phyloP scores from a whole-genome alignment of 2,329 filamentous ascomycete species.

The Cercospora canescens region DNA sequence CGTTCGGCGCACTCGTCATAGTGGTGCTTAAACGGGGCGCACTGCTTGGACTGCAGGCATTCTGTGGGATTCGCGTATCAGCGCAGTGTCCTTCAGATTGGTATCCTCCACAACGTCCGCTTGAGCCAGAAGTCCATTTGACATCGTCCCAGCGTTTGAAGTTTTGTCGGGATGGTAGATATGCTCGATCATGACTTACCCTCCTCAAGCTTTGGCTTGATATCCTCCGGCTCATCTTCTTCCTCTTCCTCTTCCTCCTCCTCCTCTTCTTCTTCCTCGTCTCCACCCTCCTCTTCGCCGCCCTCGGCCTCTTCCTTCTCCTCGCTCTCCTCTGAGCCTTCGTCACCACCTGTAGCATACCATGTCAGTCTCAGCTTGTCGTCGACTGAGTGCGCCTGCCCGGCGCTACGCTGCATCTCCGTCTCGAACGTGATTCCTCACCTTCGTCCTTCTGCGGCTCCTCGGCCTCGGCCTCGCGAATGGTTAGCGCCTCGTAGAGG shows the following conservation, averaged over 20 bases:
- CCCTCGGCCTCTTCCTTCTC: slow-evolving; percentile 42
- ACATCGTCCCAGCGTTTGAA: background rate
- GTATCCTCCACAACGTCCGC: background rate
- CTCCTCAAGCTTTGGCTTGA: slow-evolving; percentile 86
- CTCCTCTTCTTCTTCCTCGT: slow-evolving; percentile 64
- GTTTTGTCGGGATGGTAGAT: background rate
- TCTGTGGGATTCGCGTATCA: slow-evolving; percentile 55
- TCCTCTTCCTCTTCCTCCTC: slow-evolving; percentile 81
- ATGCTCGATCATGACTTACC: slow-evolving; percentile 59
- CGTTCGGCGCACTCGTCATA: slow-evolving; percentile 97
- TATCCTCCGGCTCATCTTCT: slow-evolving; percentile 78
- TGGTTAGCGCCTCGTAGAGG: slow-evolving; percentile 65
- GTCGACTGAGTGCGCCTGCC: background rate
- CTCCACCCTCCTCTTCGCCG: slow-evolving; percentile 54
- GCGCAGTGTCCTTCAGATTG: background rate
- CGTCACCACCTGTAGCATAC: slow-evolving; percentile 28
- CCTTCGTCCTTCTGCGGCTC: slow-evolving; percentile 52
- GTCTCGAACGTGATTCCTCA: slow-evolving; percentile 13
- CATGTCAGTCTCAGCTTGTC: background rate
- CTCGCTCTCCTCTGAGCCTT: slow-evolving; percentile 37
- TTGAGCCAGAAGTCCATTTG: background rate
- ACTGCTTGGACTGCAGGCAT: slow-evolving; percentile 83
- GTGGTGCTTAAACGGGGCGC: slow-evolving; percentile 90
- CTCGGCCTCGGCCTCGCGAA: slow-evolving; percentile 62
- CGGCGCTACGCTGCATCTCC: background rate